A percentile compares a stretch with the other conserved stretches of the same genome.
Evolutionary conservation across 2,329 filamentous ascomycete genomes (phyloP).

Genomic region (Nemania sp.): DNA sequence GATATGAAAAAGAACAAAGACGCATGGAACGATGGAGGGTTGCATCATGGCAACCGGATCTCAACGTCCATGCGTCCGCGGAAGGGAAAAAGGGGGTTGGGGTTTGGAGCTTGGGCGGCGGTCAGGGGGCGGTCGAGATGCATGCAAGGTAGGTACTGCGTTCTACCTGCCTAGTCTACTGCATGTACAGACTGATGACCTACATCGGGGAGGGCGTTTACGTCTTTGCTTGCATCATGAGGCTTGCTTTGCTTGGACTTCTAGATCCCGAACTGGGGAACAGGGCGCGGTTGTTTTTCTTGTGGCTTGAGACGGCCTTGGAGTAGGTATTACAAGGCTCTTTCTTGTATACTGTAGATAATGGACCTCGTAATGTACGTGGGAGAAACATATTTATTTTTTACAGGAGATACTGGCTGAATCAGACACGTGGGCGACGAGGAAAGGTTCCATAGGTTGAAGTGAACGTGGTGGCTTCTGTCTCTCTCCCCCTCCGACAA

Average conservation of each 20-base stretch:
- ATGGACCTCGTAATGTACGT: neutral
- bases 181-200: slow-evolving; percentile 1
- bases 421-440: neutral
- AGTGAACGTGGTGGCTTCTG: neutral
- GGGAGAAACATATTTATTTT: neutral
- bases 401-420: neutral
- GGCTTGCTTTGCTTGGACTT: too few species aligned
- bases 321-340: neutral
- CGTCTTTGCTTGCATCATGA: too few species aligned
- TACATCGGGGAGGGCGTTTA: neutral
- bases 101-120: too few species aligned
- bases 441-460: neutral
- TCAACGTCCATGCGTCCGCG: slow-evolving; percentile 22
- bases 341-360: neutral
- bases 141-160: neutral
- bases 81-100: neutral
- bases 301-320: neutral
- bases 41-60: slow-evolving; percentile 19
- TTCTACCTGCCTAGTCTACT: neutral
- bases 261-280: neutral
- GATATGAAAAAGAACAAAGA: too few species aligned
- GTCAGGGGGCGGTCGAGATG: neutral
- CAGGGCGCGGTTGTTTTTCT: too few species aligned
- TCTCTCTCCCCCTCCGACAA: neutral
- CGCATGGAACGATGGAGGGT: slow-evolving; percentile 7